Percentiles rank a stretch among this genome's conserved stretches.
These are phyloP conservation scores for Calonectria pseudoreteaudii DNA, from an alignment of 2,329 filamentous ascomycete species.

Conservation along the genomic window DNA sequence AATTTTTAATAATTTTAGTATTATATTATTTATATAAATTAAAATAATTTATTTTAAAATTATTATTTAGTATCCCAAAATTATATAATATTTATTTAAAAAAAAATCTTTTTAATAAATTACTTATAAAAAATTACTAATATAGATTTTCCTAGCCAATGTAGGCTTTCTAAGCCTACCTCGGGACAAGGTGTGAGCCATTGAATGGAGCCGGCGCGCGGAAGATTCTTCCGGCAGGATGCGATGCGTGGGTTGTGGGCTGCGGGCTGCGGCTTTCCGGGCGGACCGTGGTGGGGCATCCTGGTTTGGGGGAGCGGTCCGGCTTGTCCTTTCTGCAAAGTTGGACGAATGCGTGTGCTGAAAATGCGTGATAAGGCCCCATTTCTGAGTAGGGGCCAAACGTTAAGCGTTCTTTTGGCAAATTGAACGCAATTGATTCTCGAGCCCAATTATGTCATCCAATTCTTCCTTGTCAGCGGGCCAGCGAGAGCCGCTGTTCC, in stretches of 20 bases:
- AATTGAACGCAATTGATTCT: not conserved
- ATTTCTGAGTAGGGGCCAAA: not conserved
- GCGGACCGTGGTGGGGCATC: not conserved
- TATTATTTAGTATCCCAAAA: no score
- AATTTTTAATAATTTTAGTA: no score
- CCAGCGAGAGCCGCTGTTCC: slow-evolving; percentile 1
- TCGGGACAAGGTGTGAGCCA: no score
- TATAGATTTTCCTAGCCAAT: no score
- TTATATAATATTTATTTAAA: no score
- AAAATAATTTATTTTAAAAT: no score
- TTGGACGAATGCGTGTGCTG: not conserved
- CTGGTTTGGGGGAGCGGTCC: not conserved
- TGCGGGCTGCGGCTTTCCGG: not conserved
- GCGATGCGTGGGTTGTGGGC: not conserved
- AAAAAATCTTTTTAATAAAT: no score
- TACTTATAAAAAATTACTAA: no score
- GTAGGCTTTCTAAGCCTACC: no score
- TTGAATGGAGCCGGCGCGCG: not conserved
- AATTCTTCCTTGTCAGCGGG: not conserved
- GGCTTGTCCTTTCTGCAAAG: not conserved
- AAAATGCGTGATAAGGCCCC: not conserved
- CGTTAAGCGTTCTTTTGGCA: not conserved
- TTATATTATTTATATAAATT: no score
- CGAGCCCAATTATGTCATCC: not conserved
- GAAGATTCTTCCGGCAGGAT: not conserved